Conservation (phyloP, 208 protist species). For the Histomonas meleagridis region DNA sequence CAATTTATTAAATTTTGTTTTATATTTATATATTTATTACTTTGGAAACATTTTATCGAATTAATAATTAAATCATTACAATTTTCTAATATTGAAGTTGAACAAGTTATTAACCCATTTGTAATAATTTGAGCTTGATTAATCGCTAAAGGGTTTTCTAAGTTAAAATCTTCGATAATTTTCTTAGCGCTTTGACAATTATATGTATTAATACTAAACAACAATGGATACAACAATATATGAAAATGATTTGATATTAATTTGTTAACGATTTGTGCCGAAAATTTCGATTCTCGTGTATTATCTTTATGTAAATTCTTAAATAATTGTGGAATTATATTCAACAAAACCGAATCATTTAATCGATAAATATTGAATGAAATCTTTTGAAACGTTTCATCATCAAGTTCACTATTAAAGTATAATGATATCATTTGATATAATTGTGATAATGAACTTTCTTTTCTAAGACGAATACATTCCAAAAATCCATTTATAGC, state of each 20-base stretch:
- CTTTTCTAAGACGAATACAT: neutral
- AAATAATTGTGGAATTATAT: slow-evolving; percentile 10
- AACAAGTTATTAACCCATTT: neutral
- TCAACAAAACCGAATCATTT: neutral
- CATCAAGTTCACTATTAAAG: neutral
- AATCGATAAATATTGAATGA: neutral
- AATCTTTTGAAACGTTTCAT: neutral
- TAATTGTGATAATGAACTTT: neutral
- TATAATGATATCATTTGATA: neutral
- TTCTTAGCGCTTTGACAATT: neutral
- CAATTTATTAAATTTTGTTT: no score
- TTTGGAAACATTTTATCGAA: neutral
- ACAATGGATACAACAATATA: neutral
- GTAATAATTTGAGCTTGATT: neutral
- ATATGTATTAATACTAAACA: neutral
- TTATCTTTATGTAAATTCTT: neutral
- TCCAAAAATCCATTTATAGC: neutral
- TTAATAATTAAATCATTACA: neutral
- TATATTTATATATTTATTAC: neutral
- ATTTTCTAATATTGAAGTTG: neutral
- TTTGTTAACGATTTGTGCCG: neutral
- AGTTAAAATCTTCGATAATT: neutral
- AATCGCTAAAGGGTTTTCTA: neutral
- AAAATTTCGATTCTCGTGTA: neutral
- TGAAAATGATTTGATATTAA: neutral